Evolutionary conservation across 352 stramenopile genomes (phyloP).

Genomic region (Phytopythium mirpurense): DNA sequence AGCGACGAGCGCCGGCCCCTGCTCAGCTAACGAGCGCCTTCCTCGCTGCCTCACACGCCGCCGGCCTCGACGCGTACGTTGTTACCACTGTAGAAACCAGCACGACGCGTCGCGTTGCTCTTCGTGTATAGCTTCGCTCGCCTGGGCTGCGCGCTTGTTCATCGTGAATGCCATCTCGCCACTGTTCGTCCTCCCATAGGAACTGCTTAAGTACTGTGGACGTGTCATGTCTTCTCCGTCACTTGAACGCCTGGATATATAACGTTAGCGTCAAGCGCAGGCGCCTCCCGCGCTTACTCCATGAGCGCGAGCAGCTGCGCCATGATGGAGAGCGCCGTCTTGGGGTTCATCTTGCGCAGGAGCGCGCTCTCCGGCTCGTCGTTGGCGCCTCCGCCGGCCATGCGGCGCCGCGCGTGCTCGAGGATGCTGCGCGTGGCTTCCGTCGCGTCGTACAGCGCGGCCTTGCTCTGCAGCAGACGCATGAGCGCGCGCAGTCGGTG

Average conservation of each 20-base stretch:
- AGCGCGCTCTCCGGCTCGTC: constrained; percentile 23
- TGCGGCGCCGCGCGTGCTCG: not conserved
- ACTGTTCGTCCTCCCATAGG: too few relatives aligned
- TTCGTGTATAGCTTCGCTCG: too few relatives aligned
- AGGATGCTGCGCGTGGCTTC: constrained; percentile 15
- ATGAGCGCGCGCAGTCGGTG: constrained; percentile 42
- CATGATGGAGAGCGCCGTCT: constrained; percentile 48
- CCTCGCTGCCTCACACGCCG: too few relatives aligned
- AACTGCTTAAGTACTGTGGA: too few relatives aligned
- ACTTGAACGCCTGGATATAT: not conserved
- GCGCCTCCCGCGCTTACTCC: too few relatives aligned
- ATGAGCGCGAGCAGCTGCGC: constrained; percentile 40
- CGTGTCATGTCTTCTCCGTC: too few relatives aligned
- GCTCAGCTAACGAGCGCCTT: constrained; percentile 41
- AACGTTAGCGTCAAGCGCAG: too few relatives aligned
- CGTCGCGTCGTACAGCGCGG: constrained; percentile 49
- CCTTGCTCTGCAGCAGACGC: constrained; percentile 48
- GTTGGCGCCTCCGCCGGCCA: constrained; percentile 12
- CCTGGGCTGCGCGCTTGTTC: not conserved
- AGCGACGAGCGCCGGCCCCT: constrained; percentile 59
- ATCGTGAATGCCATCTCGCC: not conserved
- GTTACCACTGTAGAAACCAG: too few relatives aligned
- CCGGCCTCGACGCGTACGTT: too few relatives aligned
- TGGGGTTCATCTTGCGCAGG: constrained; percentile 67
- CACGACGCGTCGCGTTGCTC: too few relatives aligned